Conservation (phyloP, 768 basidiomycete genomes). For the Termitomyces sp. region DNA sequence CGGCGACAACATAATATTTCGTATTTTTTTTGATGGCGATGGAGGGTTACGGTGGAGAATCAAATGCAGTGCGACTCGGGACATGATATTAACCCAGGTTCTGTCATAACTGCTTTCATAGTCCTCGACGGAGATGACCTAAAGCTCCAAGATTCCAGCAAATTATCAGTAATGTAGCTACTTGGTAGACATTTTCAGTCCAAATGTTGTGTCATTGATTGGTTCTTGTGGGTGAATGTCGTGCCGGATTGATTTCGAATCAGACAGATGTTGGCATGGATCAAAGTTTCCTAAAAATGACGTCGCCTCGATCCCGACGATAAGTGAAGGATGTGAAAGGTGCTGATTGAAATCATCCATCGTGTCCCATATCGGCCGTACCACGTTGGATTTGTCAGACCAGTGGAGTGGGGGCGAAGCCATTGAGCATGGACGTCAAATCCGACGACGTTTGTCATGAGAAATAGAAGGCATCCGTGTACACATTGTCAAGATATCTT, state of each 20-base stretch:
- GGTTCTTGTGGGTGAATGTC: not conserved
- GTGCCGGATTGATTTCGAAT: not conserved
- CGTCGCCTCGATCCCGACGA: not conserved
- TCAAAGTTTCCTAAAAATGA: not conserved
- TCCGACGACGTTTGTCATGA: not conserved
- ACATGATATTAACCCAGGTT: not conserved
- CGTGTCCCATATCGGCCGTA: not conserved
- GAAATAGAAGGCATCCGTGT: not conserved
- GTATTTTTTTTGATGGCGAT: slow-evolving; percentile 7
- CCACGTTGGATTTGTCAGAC: not conserved
- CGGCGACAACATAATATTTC: not conserved
- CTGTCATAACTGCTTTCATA: not conserved
- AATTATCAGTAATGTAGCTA: not conserved
- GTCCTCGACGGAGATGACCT: not conserved
- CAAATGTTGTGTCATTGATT: not conserved
- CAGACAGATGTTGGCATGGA: not conserved
- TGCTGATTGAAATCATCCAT: not conserved
- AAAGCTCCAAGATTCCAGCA: not conserved
- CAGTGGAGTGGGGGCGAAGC: not conserved
- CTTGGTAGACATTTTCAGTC: not conserved
- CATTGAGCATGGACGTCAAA: not conserved
- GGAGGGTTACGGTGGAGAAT: not conserved
- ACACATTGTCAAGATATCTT: not conserved
- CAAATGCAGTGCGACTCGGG: not conserved
- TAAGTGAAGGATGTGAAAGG: not conserved